phyloP scores from a whole-genome alignment of 2,329 filamentous ascomycete species.

The Cryoendolithus antarcticus region DNA sequence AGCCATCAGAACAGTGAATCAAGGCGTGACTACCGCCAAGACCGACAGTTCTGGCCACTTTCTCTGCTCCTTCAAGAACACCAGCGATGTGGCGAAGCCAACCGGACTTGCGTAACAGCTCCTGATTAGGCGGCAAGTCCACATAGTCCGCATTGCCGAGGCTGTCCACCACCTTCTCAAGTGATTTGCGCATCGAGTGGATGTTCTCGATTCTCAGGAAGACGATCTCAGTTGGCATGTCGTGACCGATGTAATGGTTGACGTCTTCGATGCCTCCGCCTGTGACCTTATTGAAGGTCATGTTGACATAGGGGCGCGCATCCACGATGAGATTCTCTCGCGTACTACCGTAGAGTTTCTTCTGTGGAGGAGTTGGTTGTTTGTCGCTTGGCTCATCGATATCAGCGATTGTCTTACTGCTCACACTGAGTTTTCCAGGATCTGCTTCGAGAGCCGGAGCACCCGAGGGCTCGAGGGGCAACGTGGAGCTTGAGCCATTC shows the following conservation, averaged over 20 bases:
- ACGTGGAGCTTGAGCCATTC: constrained; percentile 1
- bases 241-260: constrained; percentile 84
- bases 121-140: constrained; percentile 66
- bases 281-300: constrained; percentile 83
- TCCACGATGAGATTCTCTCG: constrained; percentile 93
- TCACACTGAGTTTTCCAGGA: constrained; percentile 5
- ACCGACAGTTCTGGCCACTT: constrained; percentile 79
- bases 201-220: constrained; percentile 98
- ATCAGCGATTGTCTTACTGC: constrained; percentile 9
- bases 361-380: constrained; percentile 5
- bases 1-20: constrained; percentile 96
- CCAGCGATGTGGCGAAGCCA: constrained; percentile 85
- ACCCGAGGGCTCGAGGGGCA: neutral
- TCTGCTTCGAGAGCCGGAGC: constrained; percentile 1
- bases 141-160: constrained; percentile 88
- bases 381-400: constrained; percentile 9
- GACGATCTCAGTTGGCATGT: constrained; percentile 45
- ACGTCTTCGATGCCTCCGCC: constrained; percentile 95
- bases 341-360: constrained; percentile 70
- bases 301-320: constrained; percentile 86
- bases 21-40: constrained; percentile 89
- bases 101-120: constrained; percentile 67
- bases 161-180: constrained; percentile 76
- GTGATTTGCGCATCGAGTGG: constrained; percentile 88
- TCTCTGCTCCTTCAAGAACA: constrained; percentile 68